Base-by-base conservation (phyloP, 441 rosid species). In the Adansonia grandidieri region DNA sequence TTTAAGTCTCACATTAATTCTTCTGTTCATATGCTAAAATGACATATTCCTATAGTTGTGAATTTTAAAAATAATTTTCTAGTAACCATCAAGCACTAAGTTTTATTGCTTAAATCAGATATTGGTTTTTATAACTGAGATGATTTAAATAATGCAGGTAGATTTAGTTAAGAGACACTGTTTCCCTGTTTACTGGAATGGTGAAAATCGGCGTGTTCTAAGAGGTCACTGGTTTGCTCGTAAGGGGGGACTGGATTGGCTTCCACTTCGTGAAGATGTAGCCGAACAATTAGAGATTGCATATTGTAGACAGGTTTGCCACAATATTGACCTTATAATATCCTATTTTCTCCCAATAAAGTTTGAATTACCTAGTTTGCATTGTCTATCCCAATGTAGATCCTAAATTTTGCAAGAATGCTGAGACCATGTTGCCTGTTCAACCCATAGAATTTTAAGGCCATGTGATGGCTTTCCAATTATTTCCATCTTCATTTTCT, bases 171-270 rank as follows among this genome's bases (percentile, higher is more conserved):
- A 85, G 77, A 91, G 98, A 80, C 97, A 92, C 83, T 91, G 93
- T 80, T 96, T 94, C 81, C 98, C 98, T 14, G 97, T 96, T 71
- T 94, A 96, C 79, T 96, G 99, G 98, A 87, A 89, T 87, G 99
- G 98, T 80, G 98, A 97, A 82, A 97, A 93, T 67, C 88, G 98
- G 50, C 98, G 99, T 77, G 98, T 94, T 71, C 82, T 97, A 77
- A 92, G 99, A 83, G 99, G 99, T 53, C 99, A 94, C 78, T 97
- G 99, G 98, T 97, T 96, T 81, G 98, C 97, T 78, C 86, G 92
- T 73, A 94, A 93, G 85, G 97, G 97, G 73, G 96, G 98, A 61
- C 84, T 92, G 69, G 97, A 93, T 86, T 94, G 99, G 99, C 89
- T 93, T 80, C 99, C 99, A 32, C 87, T 96, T 75, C 98, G 94